A percentile compares a stretch with the other conserved stretches of the same genome.
Evolutionary conservation across 768 basidiomycete species (phyloP).

Genomic region (Lactarius trivialis): DNA sequence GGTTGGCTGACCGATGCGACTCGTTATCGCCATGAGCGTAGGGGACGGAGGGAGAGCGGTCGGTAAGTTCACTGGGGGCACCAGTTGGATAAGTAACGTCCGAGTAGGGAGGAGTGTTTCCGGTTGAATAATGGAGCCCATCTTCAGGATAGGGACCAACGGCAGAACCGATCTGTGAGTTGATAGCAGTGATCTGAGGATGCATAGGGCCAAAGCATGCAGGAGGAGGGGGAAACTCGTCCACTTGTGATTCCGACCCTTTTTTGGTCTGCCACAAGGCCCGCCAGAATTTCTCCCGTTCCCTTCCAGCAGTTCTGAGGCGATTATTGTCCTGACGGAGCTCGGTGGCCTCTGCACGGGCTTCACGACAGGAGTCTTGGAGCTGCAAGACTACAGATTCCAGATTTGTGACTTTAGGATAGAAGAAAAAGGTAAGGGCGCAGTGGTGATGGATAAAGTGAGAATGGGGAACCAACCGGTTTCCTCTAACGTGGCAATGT

Average conservation of each 20-base stretch:
- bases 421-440: slow-evolving; percentile 16
- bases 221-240: slow-evolving; percentile 23
- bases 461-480: slow-evolving; percentile 40
- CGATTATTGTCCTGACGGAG: slow-evolving; percentile 60
- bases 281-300: slow-evolving; percentile 71
- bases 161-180: slow-evolving; percentile 28
- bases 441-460: slow-evolving; percentile 6
- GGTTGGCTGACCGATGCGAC: slow-evolving; percentile 45
- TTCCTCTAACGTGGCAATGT: slow-evolving; percentile 82
- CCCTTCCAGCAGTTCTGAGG: slow-evolving; percentile 55
- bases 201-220: slow-evolving; percentile 24
- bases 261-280: slow-evolving; percentile 63
- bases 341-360: slow-evolving; percentile 53
- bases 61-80: slow-evolving; percentile 35
- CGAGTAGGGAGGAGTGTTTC: slow-evolving; percentile 40
- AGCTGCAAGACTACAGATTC: slow-evolving; percentile 81
- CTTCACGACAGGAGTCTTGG: slow-evolving; percentile 72
- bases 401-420: slow-evolving; percentile 62
- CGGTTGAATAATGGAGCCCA: slow-evolving; percentile 41
- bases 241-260: slow-evolving; percentile 24
- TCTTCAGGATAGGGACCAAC: slow-evolving; percentile 37
- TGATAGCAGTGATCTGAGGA: slow-evolving; percentile 25
- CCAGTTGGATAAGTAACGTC: slow-evolving; percentile 41
- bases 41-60: slow-evolving; percentile 43
- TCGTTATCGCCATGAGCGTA: slow-evolving; percentile 33